Conservation (phyloP, 2,329 filamentous ascomycete genomes). For the Cytospora paraplurivora region DNA sequence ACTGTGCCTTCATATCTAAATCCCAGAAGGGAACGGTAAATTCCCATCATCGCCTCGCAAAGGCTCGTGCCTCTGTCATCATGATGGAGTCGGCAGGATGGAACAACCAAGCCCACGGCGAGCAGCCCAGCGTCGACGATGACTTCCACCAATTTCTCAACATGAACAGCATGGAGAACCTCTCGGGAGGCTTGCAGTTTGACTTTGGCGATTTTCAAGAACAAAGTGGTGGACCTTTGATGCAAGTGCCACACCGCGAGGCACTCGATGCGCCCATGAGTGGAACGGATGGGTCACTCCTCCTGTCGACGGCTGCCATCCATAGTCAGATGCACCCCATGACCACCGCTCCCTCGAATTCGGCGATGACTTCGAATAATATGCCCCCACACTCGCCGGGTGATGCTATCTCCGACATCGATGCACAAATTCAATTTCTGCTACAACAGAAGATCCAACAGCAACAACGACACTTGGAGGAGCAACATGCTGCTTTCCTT, state of each 20-base stretch:
- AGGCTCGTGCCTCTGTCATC: constrained; percentile 32
- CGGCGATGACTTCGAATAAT: constrained; percentile 49
- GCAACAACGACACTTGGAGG: constrained; percentile 59
- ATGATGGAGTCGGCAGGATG: constrained; percentile 59
- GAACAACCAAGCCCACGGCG: constrained; percentile 59
- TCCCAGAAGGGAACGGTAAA: not conserved
- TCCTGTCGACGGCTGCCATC: constrained; percentile 40
- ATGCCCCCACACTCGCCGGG: constrained; percentile 49
- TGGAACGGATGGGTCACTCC: constrained; percentile 44
- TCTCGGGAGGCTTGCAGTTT: constrained; percentile 59
- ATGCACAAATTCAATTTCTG: constrained; percentile 67
- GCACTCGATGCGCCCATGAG: constrained; percentile 54
- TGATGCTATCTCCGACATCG: constrained; percentile 60
- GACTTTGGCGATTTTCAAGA: constrained; percentile 60
- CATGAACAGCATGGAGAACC: constrained; percentile 57
- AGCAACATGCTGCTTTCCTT: constrained; percentile 60
- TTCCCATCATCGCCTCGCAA: constrained; percentile 1
- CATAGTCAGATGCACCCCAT: constrained; percentile 53
- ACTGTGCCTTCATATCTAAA: constrained; percentile 1
- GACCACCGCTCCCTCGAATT: constrained; percentile 48
- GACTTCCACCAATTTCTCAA: constrained; percentile 67
- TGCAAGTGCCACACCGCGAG: constrained; percentile 43
- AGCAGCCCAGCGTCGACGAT: constrained; percentile 56
- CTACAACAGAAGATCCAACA: constrained; percentile 65
- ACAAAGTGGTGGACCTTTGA: constrained; percentile 42